These are phyloP conservation scores for Penicillium canariense DNA, from an alignment of 495 filamentous ascomycete genomes.

Conservation along the genomic window DNA sequence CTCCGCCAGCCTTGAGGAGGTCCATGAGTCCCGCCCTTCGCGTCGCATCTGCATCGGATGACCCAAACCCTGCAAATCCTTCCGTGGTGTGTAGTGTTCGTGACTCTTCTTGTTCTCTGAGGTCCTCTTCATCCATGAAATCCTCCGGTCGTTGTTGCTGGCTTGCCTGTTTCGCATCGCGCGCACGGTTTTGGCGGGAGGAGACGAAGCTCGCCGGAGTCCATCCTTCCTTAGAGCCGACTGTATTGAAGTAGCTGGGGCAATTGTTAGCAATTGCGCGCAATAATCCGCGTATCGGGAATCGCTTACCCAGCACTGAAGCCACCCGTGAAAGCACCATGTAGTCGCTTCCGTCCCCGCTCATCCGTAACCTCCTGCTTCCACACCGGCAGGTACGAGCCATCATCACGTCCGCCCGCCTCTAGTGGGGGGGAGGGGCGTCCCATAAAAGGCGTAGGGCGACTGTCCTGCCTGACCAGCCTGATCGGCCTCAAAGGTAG, in stretches of 20 bases:
- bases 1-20: constrained; percentile 69
- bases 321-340: constrained; percentile 95
- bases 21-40: constrained; percentile 65
- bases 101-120: constrained; percentile 80
- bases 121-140: constrained; percentile 98
- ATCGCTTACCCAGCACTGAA: constrained; percentile 84
- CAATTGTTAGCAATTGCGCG: constrained; percentile 5
- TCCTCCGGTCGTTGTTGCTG: constrained; percentile 79
- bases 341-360: constrained; percentile 82
- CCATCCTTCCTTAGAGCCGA: constrained; percentile 98
- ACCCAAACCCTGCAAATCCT: constrained; percentile 74
- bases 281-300: neutral
- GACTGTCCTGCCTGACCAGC: constrained; percentile 48
- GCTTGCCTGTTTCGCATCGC: constrained; percentile 53
- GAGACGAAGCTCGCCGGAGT: constrained; percentile 88
- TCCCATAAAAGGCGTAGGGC: constrained; percentile 81
- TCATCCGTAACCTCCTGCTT: constrained; percentile 97
- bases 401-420: constrained; percentile 79
- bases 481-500: constrained; percentile 75
- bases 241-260: constrained; percentile 90
- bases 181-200: constrained; percentile 74
- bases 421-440: constrained; percentile 80
- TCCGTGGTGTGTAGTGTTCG: constrained; percentile 66
- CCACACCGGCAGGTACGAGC: constrained; percentile 91
- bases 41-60: constrained; percentile 55